Evolutionary conservation across 352 stramenopile genomes (phyloP), one percentile per base, ranked within the genome.

Genomic region (Blastocystis sp.): DNA sequence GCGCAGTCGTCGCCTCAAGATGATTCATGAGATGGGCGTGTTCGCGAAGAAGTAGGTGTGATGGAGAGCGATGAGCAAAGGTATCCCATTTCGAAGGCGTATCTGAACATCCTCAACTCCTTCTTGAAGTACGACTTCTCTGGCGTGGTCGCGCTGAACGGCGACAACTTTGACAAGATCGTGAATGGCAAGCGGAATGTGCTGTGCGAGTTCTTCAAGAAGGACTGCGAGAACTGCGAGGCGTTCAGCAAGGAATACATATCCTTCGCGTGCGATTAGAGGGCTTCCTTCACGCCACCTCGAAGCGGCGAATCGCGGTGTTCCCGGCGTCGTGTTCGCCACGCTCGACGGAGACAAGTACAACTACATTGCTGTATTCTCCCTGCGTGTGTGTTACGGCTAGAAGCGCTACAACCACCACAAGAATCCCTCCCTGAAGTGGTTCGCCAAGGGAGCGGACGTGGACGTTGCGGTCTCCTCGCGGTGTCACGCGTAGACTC

Each of bases 181-280:
- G 63, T 88, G 9, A 88, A 88, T 74, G 77, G 77, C 29, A 70
- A 88, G 61, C 59, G 77, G 13, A 88, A 41, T 35, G 77, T 88
- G 29, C 29, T 88, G 21, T 55, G 33, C 29, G 41, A 62, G 9
- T 88, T 88, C 63, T 76, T 41, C 35, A 88, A 88, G 63, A 70
- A 88, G 63, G 63, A 88, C 29, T 76, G 63, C n/a, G 50, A 70
- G 37, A 88, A 62, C 26, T 88, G 77, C 51, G 61, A 88, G 29
- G 63, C n/a, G 10, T 70, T 88, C 77, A 29, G 37, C 37, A 88
- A 88, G 77, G 77, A 70, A 74, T 88, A 76, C n/a, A 88, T 88
- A 88, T 88, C 77, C 63, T 88, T 26, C 24, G 45, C n/a, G 12
- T 3, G 24, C 35, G 10, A 80, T 85, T 33, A n/a, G 41, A 50